phyloP scores from a whole-genome alignment of 2,329 filamentous ascomycete genomes.

The Pleomassaria siparia region DNA sequence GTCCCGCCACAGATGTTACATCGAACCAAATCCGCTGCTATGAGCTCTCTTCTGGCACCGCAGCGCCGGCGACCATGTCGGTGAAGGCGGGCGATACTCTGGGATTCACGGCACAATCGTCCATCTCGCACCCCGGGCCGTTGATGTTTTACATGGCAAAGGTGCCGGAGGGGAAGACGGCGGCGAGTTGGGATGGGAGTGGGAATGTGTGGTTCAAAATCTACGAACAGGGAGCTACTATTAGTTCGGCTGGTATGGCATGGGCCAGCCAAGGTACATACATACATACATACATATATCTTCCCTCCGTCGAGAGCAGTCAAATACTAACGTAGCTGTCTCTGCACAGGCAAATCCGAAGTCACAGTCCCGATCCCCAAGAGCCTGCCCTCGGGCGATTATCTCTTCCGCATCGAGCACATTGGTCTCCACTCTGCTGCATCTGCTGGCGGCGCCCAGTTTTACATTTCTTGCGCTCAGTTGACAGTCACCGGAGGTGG shows the following conservation, averaged over 20 bases:
- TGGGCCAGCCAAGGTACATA: conserved; percentile 12
- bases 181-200: conserved; percentile 33
- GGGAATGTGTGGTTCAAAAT: conserved; percentile 42
- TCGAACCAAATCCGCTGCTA: conserved; percentile 34
- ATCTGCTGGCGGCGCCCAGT: conserved; percentile 36
- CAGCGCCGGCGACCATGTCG: conserved; percentile 10
- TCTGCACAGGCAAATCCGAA: conserved; percentile 4
- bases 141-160: conserved; percentile 44
- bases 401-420: conserved; percentile 49
- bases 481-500: conserved; percentile 44
- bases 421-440: conserved; percentile 44
- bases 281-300: neutral
- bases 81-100: conserved; percentile 31
- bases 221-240: conserved; percentile 16
- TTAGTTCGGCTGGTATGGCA: conserved; percentile 10
- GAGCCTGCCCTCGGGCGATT: conserved; percentile 43
- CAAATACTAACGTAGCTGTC: neutral
- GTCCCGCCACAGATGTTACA: conserved; percentile 30
- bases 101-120: conserved; percentile 30
- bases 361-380: conserved; percentile 40
- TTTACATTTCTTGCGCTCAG: conserved; percentile 51
- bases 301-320: neutral
- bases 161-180: conserved; percentile 33
- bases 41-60: conserved; percentile 19
- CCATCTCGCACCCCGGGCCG: conserved; percentile 36